A percentile compares a stretch with the other conserved stretches of the same genome.
These are phyloP conservation scores for Craspedostauros australis DNA, from an alignment of 108 stramenopile species.

Conservation along the genomic window DNA sequence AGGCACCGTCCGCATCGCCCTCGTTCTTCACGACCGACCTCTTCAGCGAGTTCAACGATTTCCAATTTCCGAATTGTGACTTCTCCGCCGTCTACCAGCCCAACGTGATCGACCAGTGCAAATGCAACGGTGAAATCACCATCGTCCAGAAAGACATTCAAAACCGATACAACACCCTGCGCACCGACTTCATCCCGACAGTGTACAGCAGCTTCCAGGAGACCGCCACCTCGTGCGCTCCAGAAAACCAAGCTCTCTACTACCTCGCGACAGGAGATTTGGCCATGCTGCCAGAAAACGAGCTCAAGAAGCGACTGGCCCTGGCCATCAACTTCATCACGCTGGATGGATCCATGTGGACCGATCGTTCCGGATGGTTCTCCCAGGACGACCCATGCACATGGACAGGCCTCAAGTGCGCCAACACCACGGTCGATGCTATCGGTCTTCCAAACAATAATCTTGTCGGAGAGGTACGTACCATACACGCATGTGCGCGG, in stretches of 20 bases:
- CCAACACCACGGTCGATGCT: neutral
- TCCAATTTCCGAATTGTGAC: too few species aligned
- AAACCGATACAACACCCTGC: constrained; percentile 16
- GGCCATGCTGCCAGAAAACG: constrained; percentile 1
- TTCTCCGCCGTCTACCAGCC: too few species aligned
- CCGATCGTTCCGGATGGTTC: constrained; percentile 8
- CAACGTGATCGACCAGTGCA: constrained; percentile 31
- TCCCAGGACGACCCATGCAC: constrained; percentile 9
- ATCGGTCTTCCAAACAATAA: constrained; percentile 12
- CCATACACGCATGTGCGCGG: too few species aligned
- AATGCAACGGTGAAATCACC: constrained; percentile 22
- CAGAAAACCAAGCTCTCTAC: constrained; percentile 35
- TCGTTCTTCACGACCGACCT: too few species aligned
- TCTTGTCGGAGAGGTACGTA: constrained; percentile 22
- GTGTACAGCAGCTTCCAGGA: constrained; percentile 17
- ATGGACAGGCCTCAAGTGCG: constrained; percentile 38
- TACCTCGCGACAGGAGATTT: constrained; percentile 38
- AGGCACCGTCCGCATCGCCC: too few species aligned
- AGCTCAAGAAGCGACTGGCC: constrained; percentile 23
- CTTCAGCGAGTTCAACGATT: too few species aligned
- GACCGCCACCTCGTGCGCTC: constrained; percentile 18
- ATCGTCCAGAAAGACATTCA: constrained; percentile 26
- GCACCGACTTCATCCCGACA: constrained; percentile 16
- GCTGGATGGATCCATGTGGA: constrained; percentile 18
- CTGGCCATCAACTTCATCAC: constrained; percentile 19